Evolutionary conservation across 345 rosid species (phyloP), one percentile per base, ranked within the genome.

Genomic region (Linum tenue): DNA sequence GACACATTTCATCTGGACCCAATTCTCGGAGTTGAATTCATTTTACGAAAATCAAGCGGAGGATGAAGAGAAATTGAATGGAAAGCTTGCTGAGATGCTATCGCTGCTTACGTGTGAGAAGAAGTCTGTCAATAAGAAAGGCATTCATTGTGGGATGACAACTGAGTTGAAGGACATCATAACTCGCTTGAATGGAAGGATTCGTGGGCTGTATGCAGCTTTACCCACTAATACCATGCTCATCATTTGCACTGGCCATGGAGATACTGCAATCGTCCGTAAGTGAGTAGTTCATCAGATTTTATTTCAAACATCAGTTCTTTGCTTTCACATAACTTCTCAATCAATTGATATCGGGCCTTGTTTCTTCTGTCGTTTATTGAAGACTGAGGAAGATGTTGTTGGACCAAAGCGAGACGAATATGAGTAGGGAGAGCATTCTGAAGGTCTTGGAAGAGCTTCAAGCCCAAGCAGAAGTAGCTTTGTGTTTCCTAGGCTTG

Each of bases 381-480:
- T 79, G 70, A 77, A 94, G 99, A 71, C 62, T 90, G 70, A 79
- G 91, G 88, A 82, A 77, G 71, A 83, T 90, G 95, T 88, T 94
- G 2, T 61, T 38, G 15, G 95, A 84, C 58, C 74, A 79, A 56
- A 71, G 62, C 16, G 90, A 81, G 79, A 81, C 77, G 4, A 61
- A 36, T 6, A 16, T 82, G 15, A 53, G 78, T 60, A 91, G 97
- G 4, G 91, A 88, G 74, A 83, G 80, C 74, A 73, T 91, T 48
- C 85, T 88, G 7, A 85, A 90, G 84, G 86, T 84, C 63, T 81
- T 90, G 79, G 91, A 89, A 77, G 97, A 94, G 81, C 88, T 90
- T 64, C 96, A 90, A 70, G 94, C 94, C 42, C 87, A 85, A 76
- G 97, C 98, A n/a, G 96, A 92, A 84, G 94, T 92, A 69, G 96